phyloP scores from a whole-genome alignment of 306 rosid genomes.

The Prunus mira region DNA sequence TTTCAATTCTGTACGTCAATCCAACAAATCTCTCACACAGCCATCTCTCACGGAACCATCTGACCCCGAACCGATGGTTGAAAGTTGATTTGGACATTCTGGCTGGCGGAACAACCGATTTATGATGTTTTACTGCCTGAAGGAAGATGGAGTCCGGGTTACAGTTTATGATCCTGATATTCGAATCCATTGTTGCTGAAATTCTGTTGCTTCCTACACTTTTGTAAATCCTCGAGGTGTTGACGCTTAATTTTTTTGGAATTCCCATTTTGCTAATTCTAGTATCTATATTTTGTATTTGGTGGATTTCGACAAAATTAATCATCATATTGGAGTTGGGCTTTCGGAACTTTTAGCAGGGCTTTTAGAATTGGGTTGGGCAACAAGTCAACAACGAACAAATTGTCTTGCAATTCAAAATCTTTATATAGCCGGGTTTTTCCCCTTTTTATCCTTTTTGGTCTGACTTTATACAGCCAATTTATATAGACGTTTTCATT shows the following conservation, averaged over 20 bases:
- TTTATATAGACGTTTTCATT: not conserved
- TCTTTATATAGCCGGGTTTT: not conserved
- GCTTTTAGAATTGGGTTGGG: not conserved
- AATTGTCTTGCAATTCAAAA: not conserved
- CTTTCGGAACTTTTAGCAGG: not conserved
- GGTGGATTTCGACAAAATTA: not conserved
- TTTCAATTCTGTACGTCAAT: constrained; percentile 74
- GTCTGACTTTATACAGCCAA: not conserved
- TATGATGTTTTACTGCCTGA: constrained; percentile 1
- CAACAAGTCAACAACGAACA: not conserved
- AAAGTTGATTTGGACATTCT: constrained; percentile 51
- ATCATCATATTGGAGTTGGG: not conserved
- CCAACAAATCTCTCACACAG: constrained; percentile 55
- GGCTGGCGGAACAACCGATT: constrained; percentile 2
- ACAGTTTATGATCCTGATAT: constrained; percentile 6
- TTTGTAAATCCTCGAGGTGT: constrained; percentile 21
- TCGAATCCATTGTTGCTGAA: constrained; percentile 15
- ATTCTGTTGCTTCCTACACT: not conserved
- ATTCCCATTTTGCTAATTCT: constrained; percentile 4
- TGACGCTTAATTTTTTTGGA: not conserved
- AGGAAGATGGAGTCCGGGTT: constrained; percentile 8
- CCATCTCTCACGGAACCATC: constrained; percentile 64
- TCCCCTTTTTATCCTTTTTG: not conserved
- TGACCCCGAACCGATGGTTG: constrained; percentile 88
- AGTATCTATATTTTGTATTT: not conserved